These are phyloP conservation scores for Nadsonia starkeyi-henricii DNA, from an alignment of 1,139 yeast species.

Conservation along the genomic window DNA sequence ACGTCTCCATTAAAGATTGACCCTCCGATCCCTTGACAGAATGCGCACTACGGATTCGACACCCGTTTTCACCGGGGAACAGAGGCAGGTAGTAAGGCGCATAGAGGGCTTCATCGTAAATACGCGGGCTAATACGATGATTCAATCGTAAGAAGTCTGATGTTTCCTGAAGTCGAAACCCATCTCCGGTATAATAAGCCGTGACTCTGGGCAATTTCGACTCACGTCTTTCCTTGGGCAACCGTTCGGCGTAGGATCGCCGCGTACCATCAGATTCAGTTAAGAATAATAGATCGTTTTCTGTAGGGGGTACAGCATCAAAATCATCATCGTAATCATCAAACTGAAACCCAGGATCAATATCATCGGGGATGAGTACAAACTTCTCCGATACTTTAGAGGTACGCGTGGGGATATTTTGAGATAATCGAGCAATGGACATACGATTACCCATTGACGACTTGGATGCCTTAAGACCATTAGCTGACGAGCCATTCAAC, in stretches of 20 bases:
- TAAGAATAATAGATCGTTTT: neutral
- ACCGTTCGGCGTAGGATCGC: slow-evolving; percentile 53
- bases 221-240: slow-evolving; percentile 55
- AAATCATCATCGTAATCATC: slow-evolving; percentile 13
- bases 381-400: slow-evolving; percentile 76
- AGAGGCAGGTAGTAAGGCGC: slow-evolving; percentile 83
- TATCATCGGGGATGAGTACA: slow-evolving; percentile 72
- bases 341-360: slow-evolving; percentile 19
- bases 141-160: slow-evolving; percentile 48
- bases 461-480: slow-evolving; percentile 1
- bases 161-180: slow-evolving; percentile 51
- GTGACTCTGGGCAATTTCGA: slow-evolving; percentile 72
- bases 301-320: neutral
- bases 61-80: slow-evolving; percentile 77
- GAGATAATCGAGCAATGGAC: slow-evolving; percentile 28
- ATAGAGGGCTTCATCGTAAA: slow-evolving; percentile 82
- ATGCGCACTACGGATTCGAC: slow-evolving; percentile 68
- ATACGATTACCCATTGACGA: neutral
- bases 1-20: slow-evolving; percentile 55
- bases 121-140: slow-evolving; percentile 73
- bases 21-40: slow-evolving; percentile 29
- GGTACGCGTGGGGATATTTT: slow-evolving; percentile 68
- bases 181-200: slow-evolving; percentile 80
- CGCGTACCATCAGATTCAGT: slow-evolving; percentile 19
- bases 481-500: neutral